Conservation (phyloP, 1,139 yeast genomes). For the Saccharomyces pastorianus region DNA sequence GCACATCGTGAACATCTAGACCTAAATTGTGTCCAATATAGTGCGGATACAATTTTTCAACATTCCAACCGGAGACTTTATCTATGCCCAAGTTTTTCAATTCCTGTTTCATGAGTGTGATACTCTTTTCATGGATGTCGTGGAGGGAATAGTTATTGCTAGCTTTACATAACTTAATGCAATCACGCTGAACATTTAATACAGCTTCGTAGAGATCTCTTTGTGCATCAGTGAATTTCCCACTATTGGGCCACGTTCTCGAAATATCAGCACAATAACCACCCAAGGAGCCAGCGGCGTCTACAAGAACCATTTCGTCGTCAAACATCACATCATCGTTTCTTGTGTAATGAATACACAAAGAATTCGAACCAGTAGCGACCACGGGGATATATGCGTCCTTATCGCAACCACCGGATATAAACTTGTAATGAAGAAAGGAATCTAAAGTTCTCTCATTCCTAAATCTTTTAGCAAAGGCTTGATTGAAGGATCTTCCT, state of each 20-base stretch:
- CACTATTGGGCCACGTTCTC: conserved; percentile 87
- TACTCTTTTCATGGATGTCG: conserved; percentile 69
- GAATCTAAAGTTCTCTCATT: conserved; percentile 75
- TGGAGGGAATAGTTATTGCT: conserved; percentile 49
- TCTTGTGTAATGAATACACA: conserved; percentile 83
- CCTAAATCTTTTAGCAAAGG: conserved; percentile 57
- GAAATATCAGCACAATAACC: conserved; percentile 96
- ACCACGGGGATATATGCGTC: conserved; percentile 94
- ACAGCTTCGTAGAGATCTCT: conserved; percentile 83
- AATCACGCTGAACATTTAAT: conserved; percentile 67
- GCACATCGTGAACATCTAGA: conserved; percentile 82
- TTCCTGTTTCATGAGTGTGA: conserved; percentile 50
- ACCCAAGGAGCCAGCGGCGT: conserved; percentile 91
- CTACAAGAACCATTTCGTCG: conserved; percentile 83
- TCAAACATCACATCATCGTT: conserved; percentile 70
- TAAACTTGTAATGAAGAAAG: conserved; percentile 75
- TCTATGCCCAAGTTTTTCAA: conserved; percentile 65
- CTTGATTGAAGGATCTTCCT: conserved; percentile 73
- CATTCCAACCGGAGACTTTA: conserved; percentile 37
- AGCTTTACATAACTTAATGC: conserved; percentile 56
- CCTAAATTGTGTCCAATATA: conserved; percentile 95
- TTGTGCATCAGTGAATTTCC: conserved; percentile 68
- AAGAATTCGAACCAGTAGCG: conserved; percentile 83
- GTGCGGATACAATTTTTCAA: conserved; percentile 74
- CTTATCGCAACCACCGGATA: conserved; percentile 79